phyloP scores from a whole-genome alignment of 1,284 basidiomycete genomes.

The Apiotrichum mycotoxinovorans region DNA sequence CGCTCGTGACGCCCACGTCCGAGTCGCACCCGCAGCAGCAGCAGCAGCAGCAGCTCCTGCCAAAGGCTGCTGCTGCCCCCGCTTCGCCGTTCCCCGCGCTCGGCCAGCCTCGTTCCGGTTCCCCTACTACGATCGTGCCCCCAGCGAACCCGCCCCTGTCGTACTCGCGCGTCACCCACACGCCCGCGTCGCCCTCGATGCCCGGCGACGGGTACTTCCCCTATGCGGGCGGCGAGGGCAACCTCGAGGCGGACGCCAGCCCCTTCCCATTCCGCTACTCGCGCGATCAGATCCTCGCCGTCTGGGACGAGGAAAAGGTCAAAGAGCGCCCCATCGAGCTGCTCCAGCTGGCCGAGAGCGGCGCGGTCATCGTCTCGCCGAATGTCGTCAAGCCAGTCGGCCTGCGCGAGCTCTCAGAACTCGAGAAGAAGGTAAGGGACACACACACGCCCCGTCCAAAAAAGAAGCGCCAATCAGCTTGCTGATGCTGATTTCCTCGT shows the following conservation, averaged over 20 bases:
- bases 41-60: conserved; percentile 7
- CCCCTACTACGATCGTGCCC: conserved; percentile 27
- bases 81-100: conserved; percentile 43
- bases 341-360: conserved; percentile 57
- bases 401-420: conserved; percentile 70
- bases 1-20: conserved; percentile 26
- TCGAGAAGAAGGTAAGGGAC: conserved; percentile 78
- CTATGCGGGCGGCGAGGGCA: conserved; percentile 50
- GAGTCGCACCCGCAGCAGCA: conserved; percentile 22
- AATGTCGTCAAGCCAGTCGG: conserved; percentile 67
- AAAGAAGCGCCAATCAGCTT: too few relatives aligned
- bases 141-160: conserved; percentile 53
- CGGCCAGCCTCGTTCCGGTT: conserved; percentile 27
- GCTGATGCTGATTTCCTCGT: not conserved
- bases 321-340: conserved; percentile 76
- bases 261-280: conserved; percentile 74
- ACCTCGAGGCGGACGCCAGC: conserved; percentile 15
- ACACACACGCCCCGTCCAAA: not conserved
- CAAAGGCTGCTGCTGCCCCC: conserved; percentile 8
- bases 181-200: conserved; percentile 52
- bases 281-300: conserved; percentile 75
- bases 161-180: conserved; percentile 59
- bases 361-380: conserved; percentile 79
- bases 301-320: conserved; percentile 73
- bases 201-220: conserved; percentile 55